Base-by-base conservation (phyloP, 768 basidiomycete genomes). In the Mycena latifolia region DNA sequence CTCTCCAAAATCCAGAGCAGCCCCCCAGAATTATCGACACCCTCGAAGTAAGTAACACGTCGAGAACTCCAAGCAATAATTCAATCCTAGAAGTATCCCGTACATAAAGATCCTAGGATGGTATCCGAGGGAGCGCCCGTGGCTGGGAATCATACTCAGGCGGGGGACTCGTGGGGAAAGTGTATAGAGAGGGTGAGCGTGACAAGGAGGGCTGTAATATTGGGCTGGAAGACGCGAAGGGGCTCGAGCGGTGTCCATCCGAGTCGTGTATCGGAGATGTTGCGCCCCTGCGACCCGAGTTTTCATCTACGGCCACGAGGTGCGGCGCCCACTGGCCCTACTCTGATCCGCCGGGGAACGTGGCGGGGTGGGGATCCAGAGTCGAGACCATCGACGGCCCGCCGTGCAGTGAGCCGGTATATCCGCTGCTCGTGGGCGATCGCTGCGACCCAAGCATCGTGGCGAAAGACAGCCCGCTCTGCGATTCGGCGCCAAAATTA, bases 131-230 rank as follows among this genome's bases (percentile, higher is more conserved):
- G 46, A 47, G 46, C 24, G 22, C 24, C 24, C 46, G 46, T 25
- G 46, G 46, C 24, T 35, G 15, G 15, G 22, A 57, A n/a, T 48
- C 46, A 28, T 59, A 59, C 25, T 11, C 25, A 8, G 57, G 57
- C 9, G 56, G 56, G 20, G 46, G 47, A 29, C 25, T 48, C 5
- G 25, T 46, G 48, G 33, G 33, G 8, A 14, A 35, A 6, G 57
- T 50, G 29, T 7, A 9, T 4, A 39, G 8, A 7, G 33, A 35
- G 0, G 57, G 57, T 29, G 47, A 20, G 29, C 59, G 59, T 27
- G 39, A 43, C 14, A 52, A 22, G 18, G 17, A n/a, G 51, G 18
- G 10, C 33, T 53, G 31, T 12, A n/a, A n/a, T 7, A n/a, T 20
- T n/a, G 27, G 50, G 7, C 22, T 3, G 50, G 5, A 31, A 45